Percentiles rank a stretch among this genome's conserved stretches.
Evolutionary conservation across 2,329 filamentous ascomycete genomes (phyloP).

Genomic region (Penicillium crustosum): DNA sequence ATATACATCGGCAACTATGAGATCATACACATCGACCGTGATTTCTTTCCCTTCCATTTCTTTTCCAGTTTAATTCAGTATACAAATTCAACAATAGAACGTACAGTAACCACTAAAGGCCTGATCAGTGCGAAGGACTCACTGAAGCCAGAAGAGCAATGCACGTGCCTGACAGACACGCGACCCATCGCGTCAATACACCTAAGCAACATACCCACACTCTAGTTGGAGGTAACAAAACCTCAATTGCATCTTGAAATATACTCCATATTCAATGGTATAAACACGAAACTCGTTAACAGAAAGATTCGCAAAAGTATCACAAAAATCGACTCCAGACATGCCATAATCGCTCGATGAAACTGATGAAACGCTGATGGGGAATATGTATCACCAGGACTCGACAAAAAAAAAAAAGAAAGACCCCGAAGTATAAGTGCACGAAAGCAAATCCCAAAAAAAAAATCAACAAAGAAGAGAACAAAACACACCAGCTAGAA

Average conservation of each 20-base stretch:
- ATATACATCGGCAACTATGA: neutral
- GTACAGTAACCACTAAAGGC: neutral
- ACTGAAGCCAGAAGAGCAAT: neutral
- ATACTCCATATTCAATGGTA: neutral
- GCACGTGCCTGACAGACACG: constrained; percentile 1
- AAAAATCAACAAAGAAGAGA: constrained; percentile 4
- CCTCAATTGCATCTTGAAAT: neutral
- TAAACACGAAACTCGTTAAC: neutral
- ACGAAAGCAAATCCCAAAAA: constrained; percentile 36
- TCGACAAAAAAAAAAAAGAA: constrained; percentile 10
- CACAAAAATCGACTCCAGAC: constrained; percentile 19
- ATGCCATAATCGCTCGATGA: constrained; percentile 24
- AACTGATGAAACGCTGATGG: constrained; percentile 16
- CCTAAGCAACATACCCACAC: neutral
- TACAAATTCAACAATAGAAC: accelerated
- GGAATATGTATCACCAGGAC: constrained; percentile 21
- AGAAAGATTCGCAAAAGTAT: neutral
- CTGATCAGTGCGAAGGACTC: neutral
- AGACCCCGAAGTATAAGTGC: constrained; percentile 33
- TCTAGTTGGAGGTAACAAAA: neutral
- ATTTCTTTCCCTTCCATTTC: neutral
- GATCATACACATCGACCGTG: too few relatives aligned
- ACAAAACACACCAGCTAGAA: constrained; percentile 33
- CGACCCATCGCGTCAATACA: neutral
- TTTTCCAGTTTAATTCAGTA: too few relatives aligned